Conservation (phyloP, 2,329 filamentous ascomycete species). For the Dothistroma pini region DNA sequence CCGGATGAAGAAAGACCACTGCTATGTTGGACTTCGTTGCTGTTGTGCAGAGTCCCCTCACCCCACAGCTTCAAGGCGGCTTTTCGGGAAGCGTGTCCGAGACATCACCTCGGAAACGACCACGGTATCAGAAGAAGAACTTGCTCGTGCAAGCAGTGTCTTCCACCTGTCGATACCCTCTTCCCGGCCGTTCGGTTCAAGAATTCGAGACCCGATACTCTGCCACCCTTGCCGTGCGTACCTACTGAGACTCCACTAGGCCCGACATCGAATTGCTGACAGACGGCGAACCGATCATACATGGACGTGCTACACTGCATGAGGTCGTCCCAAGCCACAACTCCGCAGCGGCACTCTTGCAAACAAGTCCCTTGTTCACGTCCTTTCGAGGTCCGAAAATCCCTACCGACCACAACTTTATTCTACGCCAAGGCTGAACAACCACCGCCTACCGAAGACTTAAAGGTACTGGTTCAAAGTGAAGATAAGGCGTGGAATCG, state of each 20-base stretch:
- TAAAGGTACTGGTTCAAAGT: neutral
- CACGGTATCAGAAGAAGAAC: neutral
- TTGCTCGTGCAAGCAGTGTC: neutral
- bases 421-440: neutral
- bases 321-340: neutral
- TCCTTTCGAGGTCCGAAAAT: neutral
- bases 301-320: neutral
- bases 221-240: neutral
- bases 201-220: neutral
- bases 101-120: neutral
- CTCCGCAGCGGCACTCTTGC: neutral
- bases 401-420: neutral
- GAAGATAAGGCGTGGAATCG: neutral
- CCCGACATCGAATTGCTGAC: neutral
- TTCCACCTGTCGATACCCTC: neutral
- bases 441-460: neutral
- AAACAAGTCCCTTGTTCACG: neutral
- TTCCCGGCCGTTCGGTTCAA: neutral
- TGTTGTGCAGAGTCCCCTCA: neutral
- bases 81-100: neutral
- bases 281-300: neutral
- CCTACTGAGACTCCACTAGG: neutral
- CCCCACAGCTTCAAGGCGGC: neutral
- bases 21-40: neutral
- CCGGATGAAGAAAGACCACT: neutral